Percentiles rank a stretch among this genome's conserved stretches.
These are phyloP conservation scores for Sextonia rubra DNA, from an alignment of 164 flowering plant species.

Conservation along the genomic window DNA sequence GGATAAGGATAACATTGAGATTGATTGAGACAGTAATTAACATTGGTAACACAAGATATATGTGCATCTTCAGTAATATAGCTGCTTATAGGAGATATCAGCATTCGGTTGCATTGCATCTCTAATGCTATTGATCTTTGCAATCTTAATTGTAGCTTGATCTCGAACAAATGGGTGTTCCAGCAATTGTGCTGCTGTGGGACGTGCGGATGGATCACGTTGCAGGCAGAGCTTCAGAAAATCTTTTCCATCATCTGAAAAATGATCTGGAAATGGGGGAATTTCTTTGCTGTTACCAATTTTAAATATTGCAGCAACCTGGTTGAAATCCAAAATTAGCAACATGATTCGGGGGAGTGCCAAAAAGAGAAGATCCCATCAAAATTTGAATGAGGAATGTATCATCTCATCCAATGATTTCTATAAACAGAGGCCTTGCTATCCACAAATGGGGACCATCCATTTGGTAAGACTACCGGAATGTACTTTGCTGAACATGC, in stretches of 20 bases:
- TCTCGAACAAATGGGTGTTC: constrained; percentile 73
- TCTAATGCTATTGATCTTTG: constrained; percentile 35
- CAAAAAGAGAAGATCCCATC: neutral
- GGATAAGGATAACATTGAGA: neutral
- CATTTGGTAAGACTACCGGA: too few species aligned
- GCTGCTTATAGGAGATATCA: constrained; percentile 22
- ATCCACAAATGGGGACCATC: too few species aligned
- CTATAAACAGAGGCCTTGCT: neutral
- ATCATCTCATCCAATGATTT: neutral
- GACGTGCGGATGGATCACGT: constrained; percentile 73
- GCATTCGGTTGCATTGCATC: constrained; percentile 49
- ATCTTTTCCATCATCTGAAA: constrained; percentile 71
- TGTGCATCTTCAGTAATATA: neutral
- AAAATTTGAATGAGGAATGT: neutral
- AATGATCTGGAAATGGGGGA: constrained; percentile 74
- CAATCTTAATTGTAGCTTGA: constrained; percentile 42
- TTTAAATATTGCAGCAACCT: constrained; percentile 98
- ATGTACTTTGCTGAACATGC: too few species aligned
- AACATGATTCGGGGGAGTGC: neutral
- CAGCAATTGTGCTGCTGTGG: constrained; percentile 59
- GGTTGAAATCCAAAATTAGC: constrained; percentile 4
- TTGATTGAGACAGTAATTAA: neutral
- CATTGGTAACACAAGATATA: neutral
- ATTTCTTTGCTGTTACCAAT: constrained; percentile 92
- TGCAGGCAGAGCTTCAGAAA: constrained; percentile 75